These are phyloP conservation scores for maize (Zea mays) DNA, from an alignment of 176 grass and related monocot species.

Conservation along the genomic window Zm-B73-REFERENCE-NAM-5.0 NC_050098.1:156579001-156579500, in stretches of 20 bases:
- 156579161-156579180: background rate
- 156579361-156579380: conserved; percentile 34
- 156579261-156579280: background rate
- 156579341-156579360: background rate
- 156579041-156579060: background rate
- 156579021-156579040: background rate
- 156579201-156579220: background rate
- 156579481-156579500: background rate
- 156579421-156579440: background rate
- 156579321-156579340: background rate
- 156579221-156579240: conserved; percentile 15
- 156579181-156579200: background rate
- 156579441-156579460: background rate
- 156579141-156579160: background rate
- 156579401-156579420: conserved; percentile 7
- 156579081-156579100: background rate
- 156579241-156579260: conserved; percentile 9
- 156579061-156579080: background rate
- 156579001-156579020: background rate
- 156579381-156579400: conserved; percentile 17
- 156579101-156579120: background rate
- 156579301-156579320: background rate
- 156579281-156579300: background rate
- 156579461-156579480: fast-evolving
- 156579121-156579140: background rate